phyloP scores from a whole-genome alignment of 2,329 filamentous ascomycete species.

The Thielaviopsis punctulata region DNA sequence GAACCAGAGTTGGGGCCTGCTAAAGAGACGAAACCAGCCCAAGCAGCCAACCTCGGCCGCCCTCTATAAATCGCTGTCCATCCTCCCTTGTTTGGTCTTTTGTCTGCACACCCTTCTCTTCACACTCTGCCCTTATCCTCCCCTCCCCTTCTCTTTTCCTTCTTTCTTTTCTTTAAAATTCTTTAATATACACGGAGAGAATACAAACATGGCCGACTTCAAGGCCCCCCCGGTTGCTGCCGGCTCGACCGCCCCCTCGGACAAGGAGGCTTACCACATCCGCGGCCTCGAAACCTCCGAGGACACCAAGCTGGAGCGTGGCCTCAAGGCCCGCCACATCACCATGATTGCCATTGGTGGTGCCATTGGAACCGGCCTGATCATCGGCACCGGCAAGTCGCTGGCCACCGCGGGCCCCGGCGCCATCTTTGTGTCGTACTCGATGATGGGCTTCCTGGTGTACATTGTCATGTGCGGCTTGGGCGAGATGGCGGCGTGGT shows the following conservation, averaged over 20 bases:
- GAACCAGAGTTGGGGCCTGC: too few species aligned
- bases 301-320: slow-evolving; percentile 32
- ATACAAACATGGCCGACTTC: slow-evolving; percentile 9
- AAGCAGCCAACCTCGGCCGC: neutral
- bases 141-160: neutral
- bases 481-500: slow-evolving; percentile 72
- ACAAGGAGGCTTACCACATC: slow-evolving; percentile 18
- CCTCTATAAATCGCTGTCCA: neutral
- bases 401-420: slow-evolving; percentile 40
- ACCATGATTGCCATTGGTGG: slow-evolving; percentile 55
- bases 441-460: slow-evolving; percentile 52
- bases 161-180: neutral
- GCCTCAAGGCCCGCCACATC: slow-evolving; percentile 36
- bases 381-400: slow-evolving; percentile 47
- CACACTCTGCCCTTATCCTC: neutral
- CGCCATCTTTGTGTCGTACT: slow-evolving; percentile 55
- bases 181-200: too few species aligned
- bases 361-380: slow-evolving; percentile 56
- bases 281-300: slow-evolving; percentile 31
- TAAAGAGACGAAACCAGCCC: too few species aligned
- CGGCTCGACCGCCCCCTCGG: slow-evolving; percentile 1
- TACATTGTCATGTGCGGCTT: slow-evolving; percentile 69
- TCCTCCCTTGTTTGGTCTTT: neutral
- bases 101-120: neutral
- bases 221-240: neutral